These are phyloP conservation scores for Penicillium waksmanii DNA, from an alignment of 495 filamentous ascomycete species.

Conservation along the genomic window DNA sequence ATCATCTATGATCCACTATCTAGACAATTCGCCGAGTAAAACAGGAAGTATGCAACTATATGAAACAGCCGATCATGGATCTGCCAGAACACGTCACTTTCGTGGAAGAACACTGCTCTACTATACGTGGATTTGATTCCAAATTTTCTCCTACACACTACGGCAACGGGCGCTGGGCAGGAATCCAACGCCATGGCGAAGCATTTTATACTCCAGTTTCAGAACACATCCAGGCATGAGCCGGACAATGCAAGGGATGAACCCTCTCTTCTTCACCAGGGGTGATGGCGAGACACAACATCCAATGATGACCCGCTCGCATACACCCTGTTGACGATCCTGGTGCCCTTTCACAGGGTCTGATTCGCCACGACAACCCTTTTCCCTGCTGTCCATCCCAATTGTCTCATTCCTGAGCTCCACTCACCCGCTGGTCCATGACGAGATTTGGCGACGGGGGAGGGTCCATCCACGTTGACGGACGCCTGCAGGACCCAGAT, in stretches of 20 bases:
- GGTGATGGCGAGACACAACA: slow-evolving; percentile 35
- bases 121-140: background rate
- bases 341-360: slow-evolving; percentile 31
- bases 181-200: slow-evolving; percentile 23
- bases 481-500: slow-evolving; percentile 26
- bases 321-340: slow-evolving; percentile 32
- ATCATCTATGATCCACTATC: background rate
- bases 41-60: background rate
- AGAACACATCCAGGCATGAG: slow-evolving; percentile 27
- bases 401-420: slow-evolving; percentile 36
- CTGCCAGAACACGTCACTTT: slow-evolving; percentile 6
- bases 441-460: slow-evolving; percentile 23
- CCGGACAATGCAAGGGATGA: slow-evolving; percentile 21
- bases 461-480: slow-evolving; percentile 33
- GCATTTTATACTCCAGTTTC: slow-evolving; percentile 35
- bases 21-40: background rate
- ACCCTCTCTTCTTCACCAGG: slow-evolving; percentile 18
- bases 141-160: slow-evolving; percentile 1
- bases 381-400: slow-evolving; percentile 26
- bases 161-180: background rate
- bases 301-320: slow-evolving; percentile 34
- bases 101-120: background rate
- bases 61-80: background rate
- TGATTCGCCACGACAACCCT: slow-evolving; percentile 28
- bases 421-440: slow-evolving; percentile 24